A percentile compares a stretch with the other conserved stretches of the same genome.
These are phyloP conservation scores for Monilinia vaccinii-corymbosi DNA, from an alignment of 2,329 filamentous ascomycete species.

Conservation along the genomic window DNA sequence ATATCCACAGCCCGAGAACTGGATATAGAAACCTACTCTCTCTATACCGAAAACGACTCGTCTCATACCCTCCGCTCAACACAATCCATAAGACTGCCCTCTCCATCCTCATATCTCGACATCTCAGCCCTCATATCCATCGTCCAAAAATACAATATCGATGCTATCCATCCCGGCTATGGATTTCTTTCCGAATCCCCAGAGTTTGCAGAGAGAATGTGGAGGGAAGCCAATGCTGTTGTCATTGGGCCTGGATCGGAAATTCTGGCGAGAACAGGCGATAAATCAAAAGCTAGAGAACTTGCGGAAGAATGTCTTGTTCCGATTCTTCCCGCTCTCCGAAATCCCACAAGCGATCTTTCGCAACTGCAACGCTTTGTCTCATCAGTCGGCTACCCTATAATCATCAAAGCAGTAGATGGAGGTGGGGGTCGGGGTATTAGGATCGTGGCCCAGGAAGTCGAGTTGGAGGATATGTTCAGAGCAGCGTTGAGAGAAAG, in stretches of 20 bases:
- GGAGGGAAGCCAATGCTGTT: constrained; percentile 54
- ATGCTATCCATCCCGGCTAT: constrained; percentile 65
- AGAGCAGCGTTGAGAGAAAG: constrained; percentile 52
- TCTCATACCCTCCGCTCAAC: constrained; percentile 44
- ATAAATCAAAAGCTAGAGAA: constrained; percentile 50
- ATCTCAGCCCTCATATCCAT: constrained; percentile 40
- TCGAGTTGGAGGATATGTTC: constrained; percentile 44
- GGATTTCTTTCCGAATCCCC: constrained; percentile 63
- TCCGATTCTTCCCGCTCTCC: constrained; percentile 64
- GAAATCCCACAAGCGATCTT: constrained; percentile 53
- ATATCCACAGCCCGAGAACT: constrained; percentile 51
- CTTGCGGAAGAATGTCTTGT: constrained; percentile 56
- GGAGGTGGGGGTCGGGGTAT: constrained; percentile 59
- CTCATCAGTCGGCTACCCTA: constrained; percentile 32
- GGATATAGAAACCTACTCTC: constrained; percentile 43
- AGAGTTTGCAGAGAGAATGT: constrained; percentile 56
- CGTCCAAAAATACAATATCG: constrained; percentile 40
- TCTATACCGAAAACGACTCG: constrained; percentile 46
- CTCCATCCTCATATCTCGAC: constrained; percentile 43
- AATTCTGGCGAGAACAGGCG: constrained; percentile 21
- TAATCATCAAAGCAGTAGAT: constrained; percentile 51
- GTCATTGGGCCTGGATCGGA: constrained; percentile 57
- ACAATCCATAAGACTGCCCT: constrained; percentile 41
- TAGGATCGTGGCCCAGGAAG: constrained; percentile 41
- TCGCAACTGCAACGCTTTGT: constrained; percentile 46